phyloP scores from a whole-genome alignment of 2,329 filamentous ascomycete species.

The Diaporthe ilicicola region DNA sequence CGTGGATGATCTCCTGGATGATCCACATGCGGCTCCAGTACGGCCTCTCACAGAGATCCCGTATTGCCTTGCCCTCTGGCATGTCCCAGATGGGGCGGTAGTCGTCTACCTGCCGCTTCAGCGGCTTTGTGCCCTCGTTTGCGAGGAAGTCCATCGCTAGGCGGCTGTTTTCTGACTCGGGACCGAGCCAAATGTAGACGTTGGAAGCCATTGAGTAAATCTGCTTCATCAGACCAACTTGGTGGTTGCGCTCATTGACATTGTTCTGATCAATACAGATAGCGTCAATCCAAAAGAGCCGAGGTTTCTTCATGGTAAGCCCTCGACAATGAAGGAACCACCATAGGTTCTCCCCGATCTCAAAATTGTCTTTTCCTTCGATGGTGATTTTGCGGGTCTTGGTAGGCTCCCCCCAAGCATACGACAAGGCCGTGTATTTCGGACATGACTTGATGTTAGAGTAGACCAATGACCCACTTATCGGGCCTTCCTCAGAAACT shows the following conservation, averaged over 20 bases:
- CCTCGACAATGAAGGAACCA: not conserved
- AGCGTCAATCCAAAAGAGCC: constrained; percentile 13
- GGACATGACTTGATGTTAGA: not conserved
- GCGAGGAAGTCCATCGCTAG: not conserved
- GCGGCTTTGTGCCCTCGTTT: not conserved
- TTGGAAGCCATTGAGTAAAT: not conserved
- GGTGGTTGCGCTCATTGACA: not conserved
- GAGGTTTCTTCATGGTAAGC: not conserved
- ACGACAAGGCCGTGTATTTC: not conserved
- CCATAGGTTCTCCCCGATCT: not conserved
- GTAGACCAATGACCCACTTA: not conserved
- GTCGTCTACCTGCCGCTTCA: not conserved
- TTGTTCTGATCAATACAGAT: constrained; percentile 9
- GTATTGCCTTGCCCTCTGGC: not conserved
- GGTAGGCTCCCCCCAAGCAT: not conserved
- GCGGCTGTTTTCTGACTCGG: not conserved
- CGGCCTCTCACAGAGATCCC: not conserved
- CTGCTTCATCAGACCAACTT: not conserved
- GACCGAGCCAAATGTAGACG: constrained; percentile 10
- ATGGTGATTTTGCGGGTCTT: not conserved
- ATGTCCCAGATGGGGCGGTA: not conserved
- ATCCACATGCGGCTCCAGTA: constrained; percentile 20
- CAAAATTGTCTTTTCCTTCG: not conserved
- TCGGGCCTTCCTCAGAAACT: not conserved
- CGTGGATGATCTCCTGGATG: constrained; percentile 17